Evolutionary conservation across 2,329 filamentous ascomycete genomes (phyloP).

Genomic region (Fusarium albidum): DNA sequence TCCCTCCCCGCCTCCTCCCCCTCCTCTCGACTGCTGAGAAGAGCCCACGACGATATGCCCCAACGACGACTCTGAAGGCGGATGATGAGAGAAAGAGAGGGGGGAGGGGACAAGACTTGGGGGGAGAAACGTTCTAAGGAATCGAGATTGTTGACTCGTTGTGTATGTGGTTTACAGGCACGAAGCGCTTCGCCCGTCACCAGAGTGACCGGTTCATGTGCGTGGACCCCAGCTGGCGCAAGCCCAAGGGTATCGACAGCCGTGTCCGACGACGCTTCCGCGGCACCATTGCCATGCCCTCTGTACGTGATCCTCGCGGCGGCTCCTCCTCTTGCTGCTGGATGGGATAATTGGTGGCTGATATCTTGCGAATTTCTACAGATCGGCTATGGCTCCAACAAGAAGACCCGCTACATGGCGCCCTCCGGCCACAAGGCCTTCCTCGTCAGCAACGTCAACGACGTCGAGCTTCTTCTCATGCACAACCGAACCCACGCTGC

Average conservation of each 20-base stretch:
- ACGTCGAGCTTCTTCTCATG: slow-evolving; percentile 98
- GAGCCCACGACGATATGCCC: slow-evolving; percentile 24
- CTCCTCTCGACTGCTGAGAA: too few species aligned
- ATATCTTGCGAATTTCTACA: slow-evolving; percentile 51
- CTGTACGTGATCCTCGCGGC: slow-evolving; percentile 74
- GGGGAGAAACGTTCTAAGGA: slow-evolving; percentile 8
- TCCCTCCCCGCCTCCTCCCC: too few species aligned
- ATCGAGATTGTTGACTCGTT: slow-evolving; percentile 49
- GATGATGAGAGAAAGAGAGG: slow-evolving; percentile 6
- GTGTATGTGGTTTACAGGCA: too few species aligned
- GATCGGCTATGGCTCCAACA: slow-evolving; percentile 99
- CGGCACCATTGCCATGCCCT: slow-evolving; percentile 95
- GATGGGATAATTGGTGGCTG: slow-evolving; percentile 14
- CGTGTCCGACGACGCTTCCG: slow-evolving; percentile 96
- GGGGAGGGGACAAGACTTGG: too few species aligned
- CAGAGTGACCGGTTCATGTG: slow-evolving; percentile 98
- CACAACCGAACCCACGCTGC: slow-evolving; percentile 99
- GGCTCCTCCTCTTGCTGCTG: not conserved
- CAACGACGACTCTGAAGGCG: slow-evolving; percentile 22
- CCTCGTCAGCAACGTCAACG: slow-evolving; percentile 95
- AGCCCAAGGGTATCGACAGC: slow-evolving; percentile 99
- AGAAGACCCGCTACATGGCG: slow-evolving; percentile 99
- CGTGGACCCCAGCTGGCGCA: slow-evolving; percentile 91
- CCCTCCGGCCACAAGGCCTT: slow-evolving; percentile 99
- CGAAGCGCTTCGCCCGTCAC: slow-evolving; percentile 95